Conservation (phyloP, 2,329 filamentous ascomycete species). For the Hypoxylon sp. region DNA sequence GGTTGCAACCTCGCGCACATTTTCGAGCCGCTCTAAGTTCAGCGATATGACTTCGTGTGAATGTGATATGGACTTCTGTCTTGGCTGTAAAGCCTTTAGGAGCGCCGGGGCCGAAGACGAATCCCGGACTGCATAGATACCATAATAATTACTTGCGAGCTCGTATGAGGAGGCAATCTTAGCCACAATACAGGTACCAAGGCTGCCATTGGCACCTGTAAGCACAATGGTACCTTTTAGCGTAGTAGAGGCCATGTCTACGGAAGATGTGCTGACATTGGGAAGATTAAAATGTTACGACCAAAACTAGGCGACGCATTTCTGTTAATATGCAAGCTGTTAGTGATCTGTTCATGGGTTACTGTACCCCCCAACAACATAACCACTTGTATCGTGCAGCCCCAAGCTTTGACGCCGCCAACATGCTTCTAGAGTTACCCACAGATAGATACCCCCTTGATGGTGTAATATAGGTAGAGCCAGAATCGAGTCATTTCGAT, state of each 20-base stretch:
- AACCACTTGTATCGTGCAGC: too few species aligned
- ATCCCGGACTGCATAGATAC: background rate
- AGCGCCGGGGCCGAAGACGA: background rate
- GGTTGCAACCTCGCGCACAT: background rate
- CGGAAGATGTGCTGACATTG: too few species aligned
- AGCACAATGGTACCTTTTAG: background rate
- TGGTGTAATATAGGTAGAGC: too few species aligned
- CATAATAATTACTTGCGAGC: background rate
- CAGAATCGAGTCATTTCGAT: too few species aligned
- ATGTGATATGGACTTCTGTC: background rate
- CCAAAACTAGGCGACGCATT: too few species aligned
- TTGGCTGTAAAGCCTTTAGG: background rate
- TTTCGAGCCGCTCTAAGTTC: background rate
- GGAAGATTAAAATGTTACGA: too few species aligned
- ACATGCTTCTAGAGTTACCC: too few species aligned
- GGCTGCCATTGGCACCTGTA: background rate
- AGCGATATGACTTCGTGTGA: background rate
- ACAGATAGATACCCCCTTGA: too few species aligned
- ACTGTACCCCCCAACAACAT: too few species aligned
- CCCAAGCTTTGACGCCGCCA: too few species aligned
- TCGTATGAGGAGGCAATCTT: background rate
- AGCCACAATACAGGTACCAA: background rate
- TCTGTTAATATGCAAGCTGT: too few species aligned
- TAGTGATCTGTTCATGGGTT: too few species aligned
- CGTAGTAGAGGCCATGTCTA: background rate